Conservation (phyloP, 352 stramenopile genomes). For the Lagenidium giganteum region DNA sequence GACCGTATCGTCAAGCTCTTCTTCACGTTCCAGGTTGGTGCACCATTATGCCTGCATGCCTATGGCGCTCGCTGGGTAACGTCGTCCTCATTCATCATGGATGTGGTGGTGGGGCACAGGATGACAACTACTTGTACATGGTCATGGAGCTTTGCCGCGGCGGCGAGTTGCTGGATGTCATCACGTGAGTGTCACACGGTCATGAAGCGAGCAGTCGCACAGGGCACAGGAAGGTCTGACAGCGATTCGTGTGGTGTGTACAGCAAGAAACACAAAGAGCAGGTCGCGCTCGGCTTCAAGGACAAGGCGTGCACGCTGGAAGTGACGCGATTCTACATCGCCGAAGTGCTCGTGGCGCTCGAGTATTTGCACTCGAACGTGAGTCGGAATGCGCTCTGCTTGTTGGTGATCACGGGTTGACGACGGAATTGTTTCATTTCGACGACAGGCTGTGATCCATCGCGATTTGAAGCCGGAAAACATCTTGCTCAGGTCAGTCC, state of each 20-base stretch:
- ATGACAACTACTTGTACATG: constrained; percentile 88
- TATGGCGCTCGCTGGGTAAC: background rate
- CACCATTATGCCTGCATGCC: constrained; percentile 5
- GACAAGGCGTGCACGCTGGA: constrained; percentile 70
- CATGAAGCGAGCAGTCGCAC: too few relatives aligned
- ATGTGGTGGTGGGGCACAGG: constrained; percentile 17
- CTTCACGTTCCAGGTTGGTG: constrained; percentile 82
- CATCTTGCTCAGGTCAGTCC: constrained; percentile 60
- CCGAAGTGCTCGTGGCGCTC: constrained; percentile 91
- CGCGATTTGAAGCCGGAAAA: constrained; percentile 94
- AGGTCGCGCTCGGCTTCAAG: constrained; percentile 43
- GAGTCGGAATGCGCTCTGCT: constrained; percentile 4
- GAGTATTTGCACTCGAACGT: constrained; percentile 92
- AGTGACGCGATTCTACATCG: constrained; percentile 91
- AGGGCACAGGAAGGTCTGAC: too few relatives aligned
- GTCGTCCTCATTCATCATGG: constrained; percentile 1
- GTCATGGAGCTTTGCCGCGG: constrained; percentile 87
- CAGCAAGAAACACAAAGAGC: constrained; percentile 76
- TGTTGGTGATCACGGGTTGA: background rate
- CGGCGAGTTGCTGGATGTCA: constrained; percentile 82
- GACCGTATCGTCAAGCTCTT: constrained; percentile 88
- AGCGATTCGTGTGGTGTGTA: background rate
- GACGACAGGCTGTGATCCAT: constrained; percentile 93
- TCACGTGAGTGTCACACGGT: constrained; percentile 79
- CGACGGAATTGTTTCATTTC: too few relatives aligned